Base-by-base conservation (phyloP, 441 rosid species). In the Metrosideros polymorpha region DNA sequence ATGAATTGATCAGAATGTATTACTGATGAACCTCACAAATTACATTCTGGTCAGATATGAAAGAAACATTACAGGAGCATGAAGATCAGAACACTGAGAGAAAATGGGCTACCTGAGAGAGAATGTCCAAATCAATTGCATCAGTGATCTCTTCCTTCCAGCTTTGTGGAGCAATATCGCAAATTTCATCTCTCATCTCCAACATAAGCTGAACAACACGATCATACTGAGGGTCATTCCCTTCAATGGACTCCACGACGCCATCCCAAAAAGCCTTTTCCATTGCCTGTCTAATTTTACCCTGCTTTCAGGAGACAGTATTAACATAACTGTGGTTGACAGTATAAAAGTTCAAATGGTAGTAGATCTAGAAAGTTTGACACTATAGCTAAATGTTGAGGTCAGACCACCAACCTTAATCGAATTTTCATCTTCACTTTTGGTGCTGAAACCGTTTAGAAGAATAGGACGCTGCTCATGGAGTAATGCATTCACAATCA, bases 221-320 rank as follows among this genome's bases (percentile, higher is more conserved):
- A 51, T 92, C 94, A 91, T 92, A 94, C 86, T 93, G 88, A 42
- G 98, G 95, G 45, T 91, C 89, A 82, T 91, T 95, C 88, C 87
- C 89, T 90, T 90, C 92, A 49, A 96, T 83, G 14, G 99, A 94
- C 86, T 95, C 98, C 91, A 91, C 87, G 51, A 96, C 86, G 82
- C 89, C 89, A 76, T 98, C 98, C 99, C 99, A 98, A 89, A 95
- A 98, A 86, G 97, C 99, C 75, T 87, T 91, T 92, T 95, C 96
- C 98, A 98, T 94, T 51, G 95, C 92, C 90, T 92, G 93, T 89
- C 91, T 94, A 87, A 96, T 90, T 92, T 90, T 93, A 45, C 83
- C 94, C 98, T 98, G 92, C 87, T 85, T 42, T 55, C 79, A 12
- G 43, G 27, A 54, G 42, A 76, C 22, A 84, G 15, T 9, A 51